Conservation (phyloP, 768 basidiomycete genomes). For the Galerina marginata region DNA sequence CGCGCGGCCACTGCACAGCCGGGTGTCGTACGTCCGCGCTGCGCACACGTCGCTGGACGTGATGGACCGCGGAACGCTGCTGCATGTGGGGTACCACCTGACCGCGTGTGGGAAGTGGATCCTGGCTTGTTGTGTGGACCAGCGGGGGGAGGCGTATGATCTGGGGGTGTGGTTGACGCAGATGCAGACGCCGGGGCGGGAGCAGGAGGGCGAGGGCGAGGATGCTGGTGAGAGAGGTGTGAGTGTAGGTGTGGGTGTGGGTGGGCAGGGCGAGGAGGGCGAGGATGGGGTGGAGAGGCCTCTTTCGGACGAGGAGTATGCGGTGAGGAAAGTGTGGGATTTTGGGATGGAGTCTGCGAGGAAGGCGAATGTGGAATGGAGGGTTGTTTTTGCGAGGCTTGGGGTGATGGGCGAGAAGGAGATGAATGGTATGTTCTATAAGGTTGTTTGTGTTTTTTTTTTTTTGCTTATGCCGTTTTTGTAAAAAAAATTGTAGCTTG, state of each 20-base stretch:
- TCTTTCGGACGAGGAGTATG: constrained; percentile 48
- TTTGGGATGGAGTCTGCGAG: constrained; percentile 67
- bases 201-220: constrained; percentile 5
- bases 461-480: constrained; percentile 6
- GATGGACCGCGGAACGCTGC: constrained; percentile 52
- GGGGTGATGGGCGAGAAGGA: constrained; percentile 66
- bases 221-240: constrained; percentile 21
- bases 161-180: constrained; percentile 70
- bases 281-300: constrained; percentile 24
- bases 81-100: constrained; percentile 79
- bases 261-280: background rate
- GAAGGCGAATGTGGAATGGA: constrained; percentile 80
- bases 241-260: constrained; percentile 12
- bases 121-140: constrained; percentile 74
- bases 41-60: constrained; percentile 47
- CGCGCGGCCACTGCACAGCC: constrained; percentile 47
- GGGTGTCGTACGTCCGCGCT: constrained; percentile 44
- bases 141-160: constrained; percentile 78
- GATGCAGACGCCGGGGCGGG: constrained; percentile 38
- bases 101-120: constrained; percentile 79
- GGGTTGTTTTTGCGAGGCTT: constrained; percentile 71
- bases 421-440: constrained; percentile 59
- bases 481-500: constrained; percentile 56
- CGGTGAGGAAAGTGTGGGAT: constrained; percentile 70
- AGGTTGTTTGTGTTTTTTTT: background rate